phyloP scores from a whole-genome alignment of 345 rosid genomes.

The Brassica incana region DNA sequence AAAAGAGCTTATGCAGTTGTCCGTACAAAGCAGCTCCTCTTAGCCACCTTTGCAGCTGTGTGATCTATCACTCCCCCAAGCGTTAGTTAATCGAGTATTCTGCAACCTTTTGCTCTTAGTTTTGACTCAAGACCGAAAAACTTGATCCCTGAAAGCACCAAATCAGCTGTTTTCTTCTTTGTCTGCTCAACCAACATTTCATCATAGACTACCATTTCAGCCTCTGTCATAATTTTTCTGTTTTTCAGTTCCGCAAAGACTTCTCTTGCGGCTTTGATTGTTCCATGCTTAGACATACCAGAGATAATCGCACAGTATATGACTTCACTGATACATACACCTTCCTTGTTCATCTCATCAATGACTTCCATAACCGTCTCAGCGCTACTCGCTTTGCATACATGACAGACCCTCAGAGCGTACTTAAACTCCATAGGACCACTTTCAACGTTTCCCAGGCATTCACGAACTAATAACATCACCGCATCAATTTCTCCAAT shows the following conservation, averaged over 20 bases:
- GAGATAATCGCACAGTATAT: constrained; percentile 62
- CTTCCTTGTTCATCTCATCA: constrained; percentile 76
- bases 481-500: constrained; percentile 83
- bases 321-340: constrained; percentile 54
- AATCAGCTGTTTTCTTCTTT: constrained; percentile 83
- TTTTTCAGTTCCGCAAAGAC: constrained; percentile 59
- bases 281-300: constrained; percentile 80
- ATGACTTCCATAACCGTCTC: constrained; percentile 69
- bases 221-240: constrained; percentile 59
- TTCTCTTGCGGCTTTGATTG: constrained; percentile 74
- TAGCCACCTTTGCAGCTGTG: constrained; percentile 3
- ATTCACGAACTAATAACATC: constrained; percentile 81
- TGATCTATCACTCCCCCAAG: neutral
- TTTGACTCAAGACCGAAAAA: constrained; percentile 90
- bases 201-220: constrained; percentile 67
- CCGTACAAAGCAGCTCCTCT: neutral
- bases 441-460: constrained; percentile 64
- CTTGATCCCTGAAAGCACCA: constrained; percentile 66
- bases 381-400: constrained; percentile 50
- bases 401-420: constrained; percentile 55
- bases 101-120: constrained; percentile 72
- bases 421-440: constrained; percentile 87
- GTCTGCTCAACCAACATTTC: constrained; percentile 75
- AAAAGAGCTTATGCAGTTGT: neutral
- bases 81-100: constrained; percentile 39